A percentile compares a stretch with the other conserved stretches of the same genome.
Conservation (phyloP, 352 stramenopile genomes). For the Pythium periplocum region DNA sequence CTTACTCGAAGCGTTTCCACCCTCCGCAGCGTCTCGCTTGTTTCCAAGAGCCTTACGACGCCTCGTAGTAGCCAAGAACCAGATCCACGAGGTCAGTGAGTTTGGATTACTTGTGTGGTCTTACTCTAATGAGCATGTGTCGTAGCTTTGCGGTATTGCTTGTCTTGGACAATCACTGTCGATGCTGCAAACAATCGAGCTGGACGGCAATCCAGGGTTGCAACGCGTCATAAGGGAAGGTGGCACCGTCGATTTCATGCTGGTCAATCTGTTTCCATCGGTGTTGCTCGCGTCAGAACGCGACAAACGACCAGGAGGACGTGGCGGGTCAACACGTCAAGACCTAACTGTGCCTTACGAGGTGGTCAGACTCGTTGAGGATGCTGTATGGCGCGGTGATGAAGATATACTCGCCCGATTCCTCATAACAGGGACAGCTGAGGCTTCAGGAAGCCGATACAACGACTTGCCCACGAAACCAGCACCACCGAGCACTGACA, state of each 20-base stretch:
- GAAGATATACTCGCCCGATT: conserved; percentile 19
- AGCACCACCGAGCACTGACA: not conserved
- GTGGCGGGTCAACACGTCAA: conserved; percentile 8
- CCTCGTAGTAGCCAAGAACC: conserved; percentile 50
- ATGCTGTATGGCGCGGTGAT: conserved; percentile 16
- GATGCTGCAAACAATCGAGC: conserved; percentile 33
- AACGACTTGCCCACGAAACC: not conserved
- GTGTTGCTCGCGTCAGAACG: conserved; percentile 4
- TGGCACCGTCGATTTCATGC: conserved; percentile 35
- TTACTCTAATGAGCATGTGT: not conserved
- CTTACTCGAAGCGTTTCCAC: conserved; percentile 30
- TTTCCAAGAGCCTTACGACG: conserved; percentile 38
- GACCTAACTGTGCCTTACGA: conserved; percentile 17
- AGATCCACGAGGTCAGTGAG: conserved; percentile 44
- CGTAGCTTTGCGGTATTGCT: conserved; percentile 45
- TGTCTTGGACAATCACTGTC: conserved; percentile 31
- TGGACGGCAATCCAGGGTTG: conserved; percentile 42
- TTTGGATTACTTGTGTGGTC: not conserved
- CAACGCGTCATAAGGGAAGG: conserved; percentile 24
- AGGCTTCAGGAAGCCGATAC: no score
- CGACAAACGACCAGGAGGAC: conserved; percentile 1
- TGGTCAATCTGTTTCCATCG: conserved; percentile 33
- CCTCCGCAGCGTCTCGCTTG: conserved; percentile 14
- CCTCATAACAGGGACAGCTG: conserved; percentile 15
- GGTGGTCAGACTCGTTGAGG: conserved; percentile 14